A percentile compares a stretch with the other conserved stretches of the same genome.
These are phyloP conservation scores for Pugionium dolabratum DNA, from an alignment of 345 rosid species.

Conservation along the genomic window DNA sequence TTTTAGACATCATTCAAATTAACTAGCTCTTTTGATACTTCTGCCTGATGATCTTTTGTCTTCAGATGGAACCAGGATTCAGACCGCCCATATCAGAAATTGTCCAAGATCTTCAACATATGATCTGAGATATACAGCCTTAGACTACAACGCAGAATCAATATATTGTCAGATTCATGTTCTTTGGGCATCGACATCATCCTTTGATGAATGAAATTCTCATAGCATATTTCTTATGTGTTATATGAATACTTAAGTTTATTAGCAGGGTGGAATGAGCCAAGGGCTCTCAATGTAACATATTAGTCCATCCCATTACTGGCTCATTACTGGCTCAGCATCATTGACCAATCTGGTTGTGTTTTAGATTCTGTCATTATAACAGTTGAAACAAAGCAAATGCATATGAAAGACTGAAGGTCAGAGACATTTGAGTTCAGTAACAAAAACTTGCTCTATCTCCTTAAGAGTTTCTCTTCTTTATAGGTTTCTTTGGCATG, in stretches of 20 bases:
- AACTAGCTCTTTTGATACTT: not conserved
- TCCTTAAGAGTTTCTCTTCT: too few species aligned
- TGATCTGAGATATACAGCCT: conserved; percentile 43
- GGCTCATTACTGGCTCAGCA: not conserved
- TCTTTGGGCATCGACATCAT: not conserved
- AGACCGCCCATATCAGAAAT: conserved; percentile 85
- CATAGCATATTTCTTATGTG: too few species aligned
- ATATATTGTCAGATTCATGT: conserved; percentile 26
- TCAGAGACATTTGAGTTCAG: too few species aligned
- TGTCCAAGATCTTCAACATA: conserved; percentile 76
- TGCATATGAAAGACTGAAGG: too few species aligned
- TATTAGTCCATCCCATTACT: conserved; percentile 11
- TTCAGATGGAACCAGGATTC: conserved; percentile 80
- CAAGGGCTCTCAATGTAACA: not conserved
- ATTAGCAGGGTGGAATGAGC: too few species aligned
- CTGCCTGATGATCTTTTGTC: conserved; percentile 6
- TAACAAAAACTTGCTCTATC: too few species aligned
- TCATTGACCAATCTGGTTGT: too few species aligned
- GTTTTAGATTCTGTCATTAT: too few species aligned
- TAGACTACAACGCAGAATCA: not conserved
- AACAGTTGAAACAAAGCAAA: too few species aligned
- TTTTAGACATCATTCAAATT: not conserved
- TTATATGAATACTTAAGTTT: too few species aligned
- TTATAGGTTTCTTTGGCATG: too few species aligned
- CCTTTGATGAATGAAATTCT: conserved; percentile 21